Base-by-base conservation (phyloP, 805 yeast genomes). In the Candida jianshihensis region DNA sequence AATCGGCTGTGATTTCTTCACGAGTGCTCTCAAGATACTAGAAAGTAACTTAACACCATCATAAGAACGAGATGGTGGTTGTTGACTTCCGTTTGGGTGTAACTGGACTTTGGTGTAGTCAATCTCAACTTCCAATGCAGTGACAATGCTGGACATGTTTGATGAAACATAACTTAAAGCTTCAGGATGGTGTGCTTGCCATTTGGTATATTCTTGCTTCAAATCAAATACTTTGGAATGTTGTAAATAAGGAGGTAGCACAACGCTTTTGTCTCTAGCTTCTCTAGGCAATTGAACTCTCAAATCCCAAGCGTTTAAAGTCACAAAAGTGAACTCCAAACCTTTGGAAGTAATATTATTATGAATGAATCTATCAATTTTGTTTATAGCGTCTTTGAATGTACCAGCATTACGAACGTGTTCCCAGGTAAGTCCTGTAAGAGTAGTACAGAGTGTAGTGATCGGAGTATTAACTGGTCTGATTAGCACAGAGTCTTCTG, bases 261-360 rank as follows among this genome's bases (percentile, higher is more conserved):
- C 71, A 39, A 82, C 78, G 10, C 75, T 71, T 53, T 81, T 76
- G 53, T 85, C 95, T 28, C 86, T 67, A 7, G 95, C 85, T 55
- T 87, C 95, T 33, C 94, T 70, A 11, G 83, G 81, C 25, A 89
- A 61, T 51, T 80, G 81, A 33, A 89, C 89, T 41, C 88, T 70
- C 33, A 88, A 62, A 49, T 80, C 80, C 80, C 81, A 78, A 10
- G 81, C 68, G 50, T 77, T 75, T 42, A 75, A 64, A 1, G 87
- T 70, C 33, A 87, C 78, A 46, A 87, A 74, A 4, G 78, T 65
- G 54, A 84, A 80, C 27, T 77, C 78, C 33, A 59, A 55, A 10
- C 63, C 63, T 26, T 64, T 56, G 22, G 64, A 47, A 11, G 68
- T 54, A 22, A 73, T 53, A 32, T 62, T 53, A 31, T 66, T 64